Conservation (phyloP, 805 yeast genomes). For the Schizosaccharomyces octosporus region DNA sequence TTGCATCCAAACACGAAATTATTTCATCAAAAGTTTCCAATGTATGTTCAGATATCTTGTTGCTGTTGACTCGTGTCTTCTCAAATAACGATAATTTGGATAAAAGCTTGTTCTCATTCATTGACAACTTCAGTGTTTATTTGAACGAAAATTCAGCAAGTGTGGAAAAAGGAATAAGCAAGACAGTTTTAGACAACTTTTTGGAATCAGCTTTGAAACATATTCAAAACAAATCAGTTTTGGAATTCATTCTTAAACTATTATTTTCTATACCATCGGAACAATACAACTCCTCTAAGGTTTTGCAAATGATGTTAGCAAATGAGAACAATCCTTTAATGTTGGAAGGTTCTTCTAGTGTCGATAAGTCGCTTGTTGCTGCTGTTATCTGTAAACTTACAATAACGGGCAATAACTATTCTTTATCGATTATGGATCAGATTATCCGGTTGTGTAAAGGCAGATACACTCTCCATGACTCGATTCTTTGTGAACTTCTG, state of each 20-base stretch:
- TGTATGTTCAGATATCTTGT: not conserved
- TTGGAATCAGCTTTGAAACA: not conserved
- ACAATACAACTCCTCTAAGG: conserved; percentile 12
- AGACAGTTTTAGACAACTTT: not conserved
- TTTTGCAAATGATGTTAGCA: conserved; percentile 39
- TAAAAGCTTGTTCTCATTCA: not conserved
- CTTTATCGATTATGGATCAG: not conserved
- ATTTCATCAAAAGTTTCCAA: too few species aligned
- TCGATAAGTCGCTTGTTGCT: not conserved
- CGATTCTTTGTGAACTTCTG: conserved; percentile 32
- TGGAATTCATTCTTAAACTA: not conserved
- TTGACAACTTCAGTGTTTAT: not conserved
- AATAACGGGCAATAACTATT: not conserved
- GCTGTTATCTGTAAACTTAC: not conserved
- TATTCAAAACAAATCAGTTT: not conserved
- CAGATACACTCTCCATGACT: conserved; percentile 4
- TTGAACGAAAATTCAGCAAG: not conserved
- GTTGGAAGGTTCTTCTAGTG: not conserved
- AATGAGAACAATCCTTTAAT: conserved; percentile 18
- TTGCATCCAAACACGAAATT: too few species aligned
- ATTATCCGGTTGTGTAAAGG: not conserved
- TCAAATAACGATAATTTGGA: not conserved
- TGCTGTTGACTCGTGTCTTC: not conserved
- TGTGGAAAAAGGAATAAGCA: not conserved
- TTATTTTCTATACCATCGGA: not conserved